Evolutionary conservation across 305 asterid species (phyloP), one percentile per base, ranked within the genome.

Genomic region (Fraxinus baroniana): DNA sequence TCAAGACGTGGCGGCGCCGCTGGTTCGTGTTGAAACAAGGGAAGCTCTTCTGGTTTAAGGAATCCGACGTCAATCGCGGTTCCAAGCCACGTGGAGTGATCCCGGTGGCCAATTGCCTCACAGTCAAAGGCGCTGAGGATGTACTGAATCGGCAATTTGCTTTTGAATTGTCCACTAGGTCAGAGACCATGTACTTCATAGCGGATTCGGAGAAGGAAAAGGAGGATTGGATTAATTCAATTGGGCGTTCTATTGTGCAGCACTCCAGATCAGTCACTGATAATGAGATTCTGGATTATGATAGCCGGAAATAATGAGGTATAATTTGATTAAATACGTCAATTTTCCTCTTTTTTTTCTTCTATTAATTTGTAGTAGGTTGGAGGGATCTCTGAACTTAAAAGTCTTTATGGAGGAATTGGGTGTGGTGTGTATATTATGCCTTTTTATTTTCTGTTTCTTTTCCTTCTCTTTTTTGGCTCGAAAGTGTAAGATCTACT

Each of bases 11-110:
- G 99, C 92, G 99, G 62, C 97, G 99, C 84, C 97, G 98, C 20
- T 95, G 98, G 98, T 94, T 94, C 93, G 91, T 93, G n/a, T 81
- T 96, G 81, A 96, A 93, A 89, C 97, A 94, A 84, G 98, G 99
- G 2, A 96, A 91, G 64, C 91, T 96, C 71, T 94, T 96, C 91
- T 96, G 99, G 99, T 96, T 96, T 93, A 96, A 96, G 92, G 98
- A 92, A 41, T 86, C 92, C 2, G 81, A 82, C 80, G 86, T 96
- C 86, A 89, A 83, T 17, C 93, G 97, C 44, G 91, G 84, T 71
- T 93, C 99, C 82, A 79, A 37, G 32, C 94, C 99, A 0, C 99
- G 99, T 1, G 99, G 98, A 39, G 94, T 92, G 32, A 86, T 96
- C 76, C 93, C 97, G 0, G 99, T 91, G 73, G 94, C 90, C 55